Percentiles rank a stretch among this genome's conserved stretches.
Conservation (phyloP, 2,329 filamentous ascomycete species). For the Claviceps sp. region DNA sequence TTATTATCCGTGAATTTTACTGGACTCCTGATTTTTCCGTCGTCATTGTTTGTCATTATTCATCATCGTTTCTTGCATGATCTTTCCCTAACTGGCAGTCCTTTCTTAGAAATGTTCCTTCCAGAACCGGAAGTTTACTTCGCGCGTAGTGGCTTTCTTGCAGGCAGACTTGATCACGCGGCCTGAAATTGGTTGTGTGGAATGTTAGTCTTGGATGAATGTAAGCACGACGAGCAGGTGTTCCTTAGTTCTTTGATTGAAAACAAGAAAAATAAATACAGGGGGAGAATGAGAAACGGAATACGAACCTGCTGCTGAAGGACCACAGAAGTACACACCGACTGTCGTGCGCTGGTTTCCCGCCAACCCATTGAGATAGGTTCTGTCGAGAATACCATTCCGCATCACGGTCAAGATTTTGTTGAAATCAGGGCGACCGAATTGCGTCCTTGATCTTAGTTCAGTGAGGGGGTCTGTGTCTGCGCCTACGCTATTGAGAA, state of each 20-base stretch:
- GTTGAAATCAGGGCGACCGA: slow-evolving; percentile 81
- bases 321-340: slow-evolving; percentile 96
- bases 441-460: slow-evolving; percentile 80
- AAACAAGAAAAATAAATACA: background rate
- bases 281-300: too few relatives aligned
- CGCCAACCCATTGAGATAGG: slow-evolving; percentile 74
- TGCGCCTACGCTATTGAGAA: slow-evolving; percentile 85
- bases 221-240: too few relatives aligned
- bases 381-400: slow-evolving; percentile 72
- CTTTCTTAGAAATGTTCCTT: slow-evolving; percentile 69
- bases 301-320: slow-evolving; percentile 49
- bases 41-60: background rate
- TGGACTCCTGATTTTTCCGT: too few relatives aligned
- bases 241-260: too few relatives aligned
- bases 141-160: slow-evolving; percentile 54
- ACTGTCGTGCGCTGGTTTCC: slow-evolving; percentile 67
- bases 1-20: too few relatives aligned
- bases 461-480: slow-evolving; percentile 86
- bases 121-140: slow-evolving; percentile 95
- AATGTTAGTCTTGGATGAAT: too few relatives aligned
- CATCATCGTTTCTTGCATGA: background rate
- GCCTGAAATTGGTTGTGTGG: slow-evolving; percentile 33
- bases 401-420: slow-evolving; percentile 74
- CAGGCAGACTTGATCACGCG: slow-evolving; percentile 76
- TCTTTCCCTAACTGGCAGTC: background rate